Evolutionary conservation across 257 asterid genomes (phyloP).

Genomic region (Solanum gandarillasii): DNA sequence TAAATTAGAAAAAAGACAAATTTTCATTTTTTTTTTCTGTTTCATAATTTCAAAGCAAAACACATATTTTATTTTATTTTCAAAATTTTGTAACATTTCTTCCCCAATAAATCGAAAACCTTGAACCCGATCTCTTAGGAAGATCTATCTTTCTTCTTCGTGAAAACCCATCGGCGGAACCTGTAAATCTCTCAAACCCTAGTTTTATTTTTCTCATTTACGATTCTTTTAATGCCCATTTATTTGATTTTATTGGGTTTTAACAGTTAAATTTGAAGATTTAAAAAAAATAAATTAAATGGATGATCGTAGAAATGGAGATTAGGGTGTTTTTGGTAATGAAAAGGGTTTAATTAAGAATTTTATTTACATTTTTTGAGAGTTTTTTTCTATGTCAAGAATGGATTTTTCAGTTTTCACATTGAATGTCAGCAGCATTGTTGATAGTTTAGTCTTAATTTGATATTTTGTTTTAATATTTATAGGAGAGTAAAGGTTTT

Average conservation of each 20-base stretch:
- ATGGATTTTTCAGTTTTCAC: neutral
- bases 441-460: neutral
- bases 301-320: neutral
- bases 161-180: constrained; percentile 8
- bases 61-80: neutral
- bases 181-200: constrained; percentile 33
- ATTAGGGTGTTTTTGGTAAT: neutral
- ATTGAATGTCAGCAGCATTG: neutral
- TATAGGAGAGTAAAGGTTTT: neutral
- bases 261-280: neutral
- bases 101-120: neutral
- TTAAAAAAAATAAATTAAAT: neutral
- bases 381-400: neutral
- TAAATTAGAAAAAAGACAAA: neutral
- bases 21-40: neutral
- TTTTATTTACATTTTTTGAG: neutral
- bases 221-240: neutral
- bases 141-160: neutral
- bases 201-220: neutral
- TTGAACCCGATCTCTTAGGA: neutral
- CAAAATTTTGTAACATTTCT: neutral
- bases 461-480: neutral
- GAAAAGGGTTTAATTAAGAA: neutral
- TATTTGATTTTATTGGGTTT: neutral
- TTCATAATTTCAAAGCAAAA: neutral